Evolutionary conservation across 1,284 basidiomycete species (phyloP).

Genomic region (Microbotryum saponariae): DNA sequence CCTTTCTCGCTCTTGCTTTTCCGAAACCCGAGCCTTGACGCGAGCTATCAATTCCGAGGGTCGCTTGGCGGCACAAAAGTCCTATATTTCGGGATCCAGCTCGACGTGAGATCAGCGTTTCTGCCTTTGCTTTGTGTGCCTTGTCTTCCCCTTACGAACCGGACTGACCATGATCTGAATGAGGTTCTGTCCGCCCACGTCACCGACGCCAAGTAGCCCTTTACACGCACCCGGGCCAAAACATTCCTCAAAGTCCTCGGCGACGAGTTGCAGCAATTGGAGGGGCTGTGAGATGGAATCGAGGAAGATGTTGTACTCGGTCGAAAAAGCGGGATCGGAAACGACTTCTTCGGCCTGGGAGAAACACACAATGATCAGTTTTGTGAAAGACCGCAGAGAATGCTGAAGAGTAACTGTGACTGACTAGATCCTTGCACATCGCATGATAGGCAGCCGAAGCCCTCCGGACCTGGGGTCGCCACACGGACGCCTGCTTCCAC

Average conservation of each 20-base stretch:
- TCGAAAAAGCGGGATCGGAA: constrained; percentile 9
- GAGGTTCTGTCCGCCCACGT: constrained; percentile 27
- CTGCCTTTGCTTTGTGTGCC: neutral
- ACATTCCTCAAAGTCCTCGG: constrained; percentile 29
- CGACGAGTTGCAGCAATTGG: constrained; percentile 25
- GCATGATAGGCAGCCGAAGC: constrained; percentile 25
- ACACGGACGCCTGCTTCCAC: constrained; percentile 20
- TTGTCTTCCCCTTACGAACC: neutral
- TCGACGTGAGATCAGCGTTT: neutral
- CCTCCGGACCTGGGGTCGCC: constrained; percentile 24
- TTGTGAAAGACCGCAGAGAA: no score
- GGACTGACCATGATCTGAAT: constrained; percentile 18
- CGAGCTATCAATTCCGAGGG: constrained; percentile 23
- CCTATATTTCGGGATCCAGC: neutral
- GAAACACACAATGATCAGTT: no score
- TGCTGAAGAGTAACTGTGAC: no score
- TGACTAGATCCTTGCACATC: constrained; percentile 11
- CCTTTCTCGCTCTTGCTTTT: constrained; percentile 24
- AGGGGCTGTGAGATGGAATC: constrained; percentile 26
- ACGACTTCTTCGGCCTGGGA: constrained; percentile 24
- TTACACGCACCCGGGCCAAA: constrained; percentile 23
- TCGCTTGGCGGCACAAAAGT: constrained; percentile 24
- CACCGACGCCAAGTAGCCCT: constrained; percentile 25
- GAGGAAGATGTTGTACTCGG: constrained; percentile 28
- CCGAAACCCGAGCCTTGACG: constrained; percentile 22